Base-by-base conservation (phyloP, 495 filamentous ascomycete genomes). In the Chaetomium tenue region DNA sequence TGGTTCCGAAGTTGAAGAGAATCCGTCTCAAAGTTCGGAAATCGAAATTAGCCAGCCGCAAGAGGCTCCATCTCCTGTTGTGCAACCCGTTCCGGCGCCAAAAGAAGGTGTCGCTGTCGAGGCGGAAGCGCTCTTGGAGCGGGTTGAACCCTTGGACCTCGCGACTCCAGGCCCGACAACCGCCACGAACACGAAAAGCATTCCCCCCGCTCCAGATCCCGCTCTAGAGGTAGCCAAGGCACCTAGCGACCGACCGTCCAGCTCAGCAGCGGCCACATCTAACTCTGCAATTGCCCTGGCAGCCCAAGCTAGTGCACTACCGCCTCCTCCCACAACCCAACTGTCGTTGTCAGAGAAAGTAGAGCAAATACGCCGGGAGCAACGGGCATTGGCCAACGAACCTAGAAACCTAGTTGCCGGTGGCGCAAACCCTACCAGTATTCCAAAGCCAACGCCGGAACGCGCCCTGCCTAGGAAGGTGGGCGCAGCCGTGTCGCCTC, bases 91-190 rank as follows among this genome's bases (percentile, higher is more conserved):
- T 59, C 30, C 66, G 37, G 33, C 48, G 44, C 47, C 69, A 58
- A 47, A 66, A 66, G 60, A 72, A 46, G 64, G 66, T 26, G 50
- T 44, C 16, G 59, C 54, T 1, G 47, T 51, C 18, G 40, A 68
- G 53, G 64, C 68, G n/a, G 71, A 68, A 13, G 58, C 65, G 63
- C 51, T 72, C 58, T 58, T 79, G 33, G 83, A 88, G 39, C 83
- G 86, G 67, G 82, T 90, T 26, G 83, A 85, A 26, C 87, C 90
- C 66, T 78, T 92, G 3, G 90, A 93, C 69, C 81, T 92, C 46
- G 89, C 88, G n/a, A 78, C 88, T 15, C 76, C 87, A 23, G 66
- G 62, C 13, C 72, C 76, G 5, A 70, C 76, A 6, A 54, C 56
- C 7, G 57, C 51, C 54, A 61, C 51, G 50, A 66, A 55, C 54